phyloP scores from a whole-genome alignment of 257 asterid species.

The Scutellaria galericulata region DNA sequence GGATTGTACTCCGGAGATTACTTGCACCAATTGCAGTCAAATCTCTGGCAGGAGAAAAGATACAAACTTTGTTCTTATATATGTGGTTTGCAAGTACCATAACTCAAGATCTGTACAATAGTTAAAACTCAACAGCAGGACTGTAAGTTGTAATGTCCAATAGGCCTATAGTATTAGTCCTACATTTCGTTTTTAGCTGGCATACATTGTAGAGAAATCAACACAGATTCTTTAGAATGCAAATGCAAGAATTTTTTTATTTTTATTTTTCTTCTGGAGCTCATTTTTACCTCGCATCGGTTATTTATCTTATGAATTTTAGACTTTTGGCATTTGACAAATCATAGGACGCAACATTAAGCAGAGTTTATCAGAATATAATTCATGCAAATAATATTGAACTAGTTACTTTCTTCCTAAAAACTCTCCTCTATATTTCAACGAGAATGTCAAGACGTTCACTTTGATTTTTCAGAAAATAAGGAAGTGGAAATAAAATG shows the following conservation, averaged over 20 bases:
- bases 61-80: background rate
- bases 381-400: background rate
- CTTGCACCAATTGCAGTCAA: background rate
- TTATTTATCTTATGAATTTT: background rate
- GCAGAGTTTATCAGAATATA: constrained; percentile 9
- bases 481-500: constrained; percentile 6
- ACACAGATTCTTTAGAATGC: background rate
- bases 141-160: background rate
- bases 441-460: background rate
- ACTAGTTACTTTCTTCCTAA: background rate
- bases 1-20: background rate
- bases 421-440: constrained; percentile 7
- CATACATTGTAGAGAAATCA: background rate
- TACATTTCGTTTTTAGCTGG: background rate
- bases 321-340: background rate
- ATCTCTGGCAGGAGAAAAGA: background rate
- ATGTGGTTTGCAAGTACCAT: constrained; percentile 15
- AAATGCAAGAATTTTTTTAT: background rate
- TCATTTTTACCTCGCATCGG: background rate
- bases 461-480: background rate
- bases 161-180: background rate
- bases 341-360: background rate
- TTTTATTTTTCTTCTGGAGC: background rate
- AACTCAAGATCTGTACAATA: background rate
- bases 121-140: background rate